Conservation (phyloP, 2,329 filamentous ascomycete genomes). For the Penicillium sp. region DNA sequence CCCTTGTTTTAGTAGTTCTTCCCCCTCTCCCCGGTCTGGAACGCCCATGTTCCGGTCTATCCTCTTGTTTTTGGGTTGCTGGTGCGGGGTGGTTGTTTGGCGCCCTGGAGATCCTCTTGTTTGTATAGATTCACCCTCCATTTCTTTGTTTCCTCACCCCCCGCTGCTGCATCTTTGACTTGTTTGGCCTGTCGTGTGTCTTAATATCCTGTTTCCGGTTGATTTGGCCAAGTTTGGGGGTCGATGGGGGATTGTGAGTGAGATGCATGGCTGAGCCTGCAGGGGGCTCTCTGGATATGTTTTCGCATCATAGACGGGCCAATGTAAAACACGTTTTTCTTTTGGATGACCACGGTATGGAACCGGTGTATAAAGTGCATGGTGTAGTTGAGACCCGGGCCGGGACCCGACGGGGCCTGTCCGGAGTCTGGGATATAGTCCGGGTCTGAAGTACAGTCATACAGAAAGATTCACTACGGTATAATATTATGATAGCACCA, state of each 20-base stretch:
- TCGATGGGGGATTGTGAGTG: slow-evolving; percentile 22
- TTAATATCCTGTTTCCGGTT: slow-evolving; percentile 27
- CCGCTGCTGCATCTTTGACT: slow-evolving; percentile 23
- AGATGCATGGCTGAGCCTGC: slow-evolving; percentile 30
- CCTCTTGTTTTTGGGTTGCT: slow-evolving; percentile 35
- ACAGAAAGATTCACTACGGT: too few species aligned
- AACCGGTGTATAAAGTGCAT: too few species aligned
- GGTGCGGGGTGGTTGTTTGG: slow-evolving; percentile 39
- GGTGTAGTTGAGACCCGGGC: too few species aligned
- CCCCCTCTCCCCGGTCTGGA: slow-evolving; percentile 37
- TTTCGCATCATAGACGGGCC: slow-evolving; percentile 42
- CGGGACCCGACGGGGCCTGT: too few species aligned
- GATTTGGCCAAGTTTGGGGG: slow-evolving; percentile 27
- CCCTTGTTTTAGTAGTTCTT: slow-evolving; percentile 50
- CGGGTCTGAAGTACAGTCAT: too few species aligned
- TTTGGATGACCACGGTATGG: background rate
- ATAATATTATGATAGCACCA: background rate
- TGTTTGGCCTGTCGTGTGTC: slow-evolving; percentile 7
- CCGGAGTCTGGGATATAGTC: too few species aligned
- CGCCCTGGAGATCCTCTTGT: slow-evolving; percentile 38
- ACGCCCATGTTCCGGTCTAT: slow-evolving; percentile 35
- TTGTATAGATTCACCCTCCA: slow-evolving; percentile 42
- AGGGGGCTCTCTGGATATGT: slow-evolving; percentile 32
- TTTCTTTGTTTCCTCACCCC: slow-evolving; percentile 30
- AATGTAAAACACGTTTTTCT: slow-evolving; percentile 40